Evolutionary conservation across 345 rosid genomes (phyloP).

Genomic region (Barbarea vulgaris): DNA sequence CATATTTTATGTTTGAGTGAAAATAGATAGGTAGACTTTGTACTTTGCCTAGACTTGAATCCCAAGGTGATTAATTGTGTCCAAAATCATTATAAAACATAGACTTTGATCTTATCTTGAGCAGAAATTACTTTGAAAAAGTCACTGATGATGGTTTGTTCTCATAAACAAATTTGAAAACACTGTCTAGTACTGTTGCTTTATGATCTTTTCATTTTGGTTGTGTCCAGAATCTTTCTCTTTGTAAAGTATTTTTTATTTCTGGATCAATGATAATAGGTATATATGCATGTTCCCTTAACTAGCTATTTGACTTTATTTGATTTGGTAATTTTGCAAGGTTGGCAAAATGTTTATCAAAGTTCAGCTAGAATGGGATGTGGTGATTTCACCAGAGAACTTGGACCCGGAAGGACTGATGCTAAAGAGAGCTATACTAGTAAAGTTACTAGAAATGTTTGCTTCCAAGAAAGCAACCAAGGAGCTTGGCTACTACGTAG

Average conservation of each 20-base stretch:
- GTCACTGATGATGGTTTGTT: neutral
- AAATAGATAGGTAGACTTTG: neutral
- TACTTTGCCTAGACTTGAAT: constrained; percentile 4
- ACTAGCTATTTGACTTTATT: neutral
- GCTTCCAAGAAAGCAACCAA: constrained; percentile 64
- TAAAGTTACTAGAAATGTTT: constrained; percentile 64
- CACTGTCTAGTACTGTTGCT: no score
- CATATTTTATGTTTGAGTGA: neutral
- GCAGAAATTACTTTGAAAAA: neutral
- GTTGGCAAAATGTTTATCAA: constrained; percentile 63
- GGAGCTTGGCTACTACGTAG: constrained; percentile 70
- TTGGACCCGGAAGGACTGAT: constrained; percentile 68
- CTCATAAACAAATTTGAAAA: no score
- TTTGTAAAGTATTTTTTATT: neutral
- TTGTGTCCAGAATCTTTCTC: neutral
- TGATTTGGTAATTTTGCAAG: constrained; percentile 4
- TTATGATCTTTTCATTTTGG: neutral
- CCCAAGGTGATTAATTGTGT: neutral
- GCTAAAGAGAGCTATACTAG: constrained; percentile 64
- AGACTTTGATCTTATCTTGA: neutral
- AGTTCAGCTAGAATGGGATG: constrained; percentile 76
- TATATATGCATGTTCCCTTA: neutral
- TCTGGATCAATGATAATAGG: neutral
- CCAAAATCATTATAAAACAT: neutral
- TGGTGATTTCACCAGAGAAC: constrained; percentile 63